Base-by-base conservation (phyloP, 768 basidiomycete genomes). In the Naganishia vishniacii region DNA sequence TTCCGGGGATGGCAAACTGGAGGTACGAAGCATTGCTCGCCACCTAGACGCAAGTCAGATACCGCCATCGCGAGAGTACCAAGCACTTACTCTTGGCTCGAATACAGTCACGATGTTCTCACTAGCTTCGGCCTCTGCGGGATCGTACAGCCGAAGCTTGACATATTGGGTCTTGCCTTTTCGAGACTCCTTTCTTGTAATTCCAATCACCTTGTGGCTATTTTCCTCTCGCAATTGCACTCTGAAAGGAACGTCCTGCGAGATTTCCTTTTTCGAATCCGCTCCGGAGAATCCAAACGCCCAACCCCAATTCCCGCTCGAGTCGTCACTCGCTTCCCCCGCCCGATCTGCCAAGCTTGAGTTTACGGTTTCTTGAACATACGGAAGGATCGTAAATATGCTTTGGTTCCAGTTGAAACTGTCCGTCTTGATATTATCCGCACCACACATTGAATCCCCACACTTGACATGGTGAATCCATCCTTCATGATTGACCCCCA, bases 401-500 rank as follows among this genome's bases (percentile, higher is more conserved):
- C 41, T 64, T 25, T 59, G 53, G 29, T 64, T 64, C 63, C 63
- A 64, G 28, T 64, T 64, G 44, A 44, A 64, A 7, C 49, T 44
- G 32, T 28, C 29, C 44, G 51, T 28, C 32, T 64, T 64, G 44
- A 64, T 59, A 16, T 64, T 64, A 28, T 64, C 63, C n/a, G 63
- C 63, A 7, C 34, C 45, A 41, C 63, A 75, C 37, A 29, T n/a
- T 9, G 23, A 20, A 11, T 56, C 53, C 8, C 66, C 69, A 47
- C 72, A 73, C 49, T 72, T 73, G 45, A 75, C 51, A 44, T 73
- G 69, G 31, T 72, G 68, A 26, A 76, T 31, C 56, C 64, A 70
- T n/a, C 70, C 73, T 4, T 73, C 65, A 59, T 74, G 66, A 49
- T 75, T 69, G 41, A 76, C 70, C 1, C 61, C 72, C 41, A 78